A percentile compares a stretch with the other conserved stretches of the same genome.
phyloP scores from a whole-genome alignment of 2,329 filamentous ascomycete genomes.

The Exophiala mesophila region DNA sequence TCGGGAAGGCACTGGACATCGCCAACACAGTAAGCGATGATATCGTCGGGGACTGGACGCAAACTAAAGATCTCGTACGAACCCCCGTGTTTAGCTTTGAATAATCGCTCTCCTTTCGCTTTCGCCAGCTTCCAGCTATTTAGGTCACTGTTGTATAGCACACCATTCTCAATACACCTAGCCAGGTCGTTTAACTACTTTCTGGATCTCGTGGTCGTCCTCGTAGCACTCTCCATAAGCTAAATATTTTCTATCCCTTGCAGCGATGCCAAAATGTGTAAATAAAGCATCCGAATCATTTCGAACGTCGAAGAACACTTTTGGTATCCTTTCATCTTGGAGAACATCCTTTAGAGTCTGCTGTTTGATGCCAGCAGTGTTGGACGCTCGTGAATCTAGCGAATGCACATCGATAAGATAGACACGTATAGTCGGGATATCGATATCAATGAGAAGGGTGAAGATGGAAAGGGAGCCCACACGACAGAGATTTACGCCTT shows the following conservation, averaged over 20 bases:
- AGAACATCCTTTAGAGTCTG: conserved; percentile 36
- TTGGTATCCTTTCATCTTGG: conserved; percentile 39
- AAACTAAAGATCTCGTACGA: conserved; percentile 29
- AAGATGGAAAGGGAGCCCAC: conserved; percentile 46
- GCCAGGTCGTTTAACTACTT: conserved; percentile 29
- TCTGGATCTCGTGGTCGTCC: conserved; percentile 23
- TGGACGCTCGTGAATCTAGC: conserved; percentile 38
- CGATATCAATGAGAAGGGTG: conserved; percentile 32
- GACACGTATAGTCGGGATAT: conserved; percentile 25
- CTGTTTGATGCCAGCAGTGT: conserved; percentile 29
- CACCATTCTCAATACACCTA: conserved; percentile 30
- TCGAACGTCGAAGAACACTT: conserved; percentile 53
- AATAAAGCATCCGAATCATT: conserved; percentile 52
- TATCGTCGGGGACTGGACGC: conserved; percentile 28
- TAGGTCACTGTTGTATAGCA: conserved; percentile 11
- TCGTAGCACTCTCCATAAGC: conserved; percentile 47
- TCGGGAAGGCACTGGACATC: conserved; percentile 25
- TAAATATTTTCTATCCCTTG: conserved; percentile 47
- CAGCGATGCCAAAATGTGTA: conserved; percentile 40
- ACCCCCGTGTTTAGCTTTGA: conserved; percentile 27
- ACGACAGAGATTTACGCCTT: conserved; percentile 43
- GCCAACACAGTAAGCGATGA: conserved; percentile 28
- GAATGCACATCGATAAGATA: conserved; percentile 45
- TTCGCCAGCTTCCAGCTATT: conserved; percentile 1
- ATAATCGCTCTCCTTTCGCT: conserved; percentile 25